phyloP scores from a whole-genome alignment of 352 stramenopile genomes.

The Phytophthora chlamydospora region DNA sequence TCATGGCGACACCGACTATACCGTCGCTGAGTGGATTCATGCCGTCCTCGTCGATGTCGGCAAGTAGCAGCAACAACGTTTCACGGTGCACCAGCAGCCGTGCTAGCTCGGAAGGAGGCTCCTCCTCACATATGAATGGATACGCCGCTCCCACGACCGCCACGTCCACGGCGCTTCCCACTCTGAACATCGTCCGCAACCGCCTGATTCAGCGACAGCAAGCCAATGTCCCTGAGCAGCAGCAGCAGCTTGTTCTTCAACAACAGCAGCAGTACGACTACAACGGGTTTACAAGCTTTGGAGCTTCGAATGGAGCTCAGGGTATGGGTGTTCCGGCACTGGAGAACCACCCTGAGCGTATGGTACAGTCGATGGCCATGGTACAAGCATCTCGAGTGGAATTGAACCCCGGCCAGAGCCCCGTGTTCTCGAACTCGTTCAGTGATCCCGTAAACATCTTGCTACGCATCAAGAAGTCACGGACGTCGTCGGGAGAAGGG shows the following conservation, averaged over 20 bases:
- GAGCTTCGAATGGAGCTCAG: conserved; percentile 19
- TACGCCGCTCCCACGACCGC: conserved; percentile 26
- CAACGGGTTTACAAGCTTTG: conserved; percentile 32
- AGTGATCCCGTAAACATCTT: conserved; percentile 81
- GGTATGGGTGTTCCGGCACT: conserved; percentile 14
- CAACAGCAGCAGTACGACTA: conserved; percentile 35
- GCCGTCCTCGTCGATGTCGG: conserved; percentile 13
- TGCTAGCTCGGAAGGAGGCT: conserved; percentile 20
- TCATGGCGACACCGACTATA: conserved; percentile 18
- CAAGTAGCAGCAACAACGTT: conserved; percentile 12
- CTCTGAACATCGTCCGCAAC: conserved; percentile 68
- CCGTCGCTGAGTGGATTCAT: conserved; percentile 21
- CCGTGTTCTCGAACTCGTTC: conserved; percentile 62
- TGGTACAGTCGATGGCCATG: conserved; percentile 28
- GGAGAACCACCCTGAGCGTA: conserved; percentile 33
- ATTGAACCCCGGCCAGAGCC: conserved; percentile 25
- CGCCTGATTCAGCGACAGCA: conserved; percentile 66
- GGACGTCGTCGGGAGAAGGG: conserved; percentile 34
- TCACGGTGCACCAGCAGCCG: conserved; percentile 34
- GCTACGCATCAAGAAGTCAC: conserved; percentile 80
- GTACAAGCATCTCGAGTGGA: conserved; percentile 25
- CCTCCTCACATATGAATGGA: conserved; percentile 11
- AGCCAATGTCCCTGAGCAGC: conserved; percentile 22
- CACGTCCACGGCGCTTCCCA: conserved; percentile 50
- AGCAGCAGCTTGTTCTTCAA: conserved; percentile 26